phyloP scores from a whole-genome alignment of 345 rosid species.

The Hibiscus mutabilis region DNA sequence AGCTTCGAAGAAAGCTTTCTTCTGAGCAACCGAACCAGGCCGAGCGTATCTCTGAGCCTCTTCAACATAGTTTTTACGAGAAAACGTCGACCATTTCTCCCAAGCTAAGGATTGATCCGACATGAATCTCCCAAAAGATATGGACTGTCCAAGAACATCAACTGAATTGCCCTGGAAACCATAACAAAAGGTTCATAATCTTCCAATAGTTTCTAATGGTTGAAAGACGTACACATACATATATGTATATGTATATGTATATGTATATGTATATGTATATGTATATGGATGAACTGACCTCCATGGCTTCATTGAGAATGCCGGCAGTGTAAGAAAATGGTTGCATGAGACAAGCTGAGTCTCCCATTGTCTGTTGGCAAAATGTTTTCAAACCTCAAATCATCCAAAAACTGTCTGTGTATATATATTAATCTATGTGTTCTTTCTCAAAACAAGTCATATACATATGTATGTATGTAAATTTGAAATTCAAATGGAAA shows the following conservation, averaged over 20 bases:
- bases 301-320: conserved; percentile 44
- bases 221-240: too few species aligned
- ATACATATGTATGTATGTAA: background rate
- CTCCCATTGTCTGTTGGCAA: conserved; percentile 47
- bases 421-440: background rate
- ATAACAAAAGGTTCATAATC: background rate
- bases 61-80: conserved; percentile 64
- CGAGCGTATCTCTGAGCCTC: conserved; percentile 67
- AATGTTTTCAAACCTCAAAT: conserved; percentile 14
- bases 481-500: conserved; percentile 38
- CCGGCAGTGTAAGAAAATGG: conserved; percentile 68
- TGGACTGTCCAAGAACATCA: conserved; percentile 63
- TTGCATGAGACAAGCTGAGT: conserved; percentile 74
- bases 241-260: too few species aligned
- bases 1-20: conserved; percentile 85
- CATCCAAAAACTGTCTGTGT: background rate
- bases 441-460: too few species aligned
- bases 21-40: conserved; percentile 85
- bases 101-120: conserved; percentile 70
- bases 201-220: too few species aligned
- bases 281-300: conserved; percentile 31
- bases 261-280: too few species aligned
- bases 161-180: conserved; percentile 55
- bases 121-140: conserved; percentile 84
- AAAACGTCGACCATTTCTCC: conserved; percentile 87